Percentiles rank a stretch among this genome's conserved stretches.
Evolutionary conservation across 495 filamentous ascomycete genomes (phyloP).

Genomic region (Parmelia sp.): DNA sequence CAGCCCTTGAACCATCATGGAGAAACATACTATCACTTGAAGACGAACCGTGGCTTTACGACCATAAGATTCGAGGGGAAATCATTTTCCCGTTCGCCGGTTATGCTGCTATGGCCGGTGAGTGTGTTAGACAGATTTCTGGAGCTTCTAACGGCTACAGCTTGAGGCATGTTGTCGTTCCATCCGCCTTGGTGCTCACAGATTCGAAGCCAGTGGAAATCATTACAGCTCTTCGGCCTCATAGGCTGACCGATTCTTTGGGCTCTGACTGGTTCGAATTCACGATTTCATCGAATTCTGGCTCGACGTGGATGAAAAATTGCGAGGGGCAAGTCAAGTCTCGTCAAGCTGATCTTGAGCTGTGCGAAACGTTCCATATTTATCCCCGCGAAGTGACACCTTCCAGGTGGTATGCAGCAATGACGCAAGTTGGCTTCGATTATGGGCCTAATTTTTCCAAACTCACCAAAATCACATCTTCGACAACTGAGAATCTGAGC

Average conservation of each 20-base stretch:
- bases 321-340: constrained; percentile 36
- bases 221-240: constrained; percentile 36
- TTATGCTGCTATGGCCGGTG: constrained; percentile 42
- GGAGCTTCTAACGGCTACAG: constrained; percentile 32
- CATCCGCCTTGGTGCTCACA: constrained; percentile 41
- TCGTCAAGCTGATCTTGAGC: neutral
- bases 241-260: constrained; percentile 30
- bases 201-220: constrained; percentile 38
- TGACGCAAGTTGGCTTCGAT: constrained; percentile 35
- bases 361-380: constrained; percentile 4
- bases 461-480: constrained; percentile 30
- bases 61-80: constrained; percentile 37
- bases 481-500: constrained; percentile 19
- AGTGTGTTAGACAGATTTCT: constrained; percentile 36
- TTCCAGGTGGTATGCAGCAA: constrained; percentile 33
- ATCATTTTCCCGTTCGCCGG: constrained; percentile 43
- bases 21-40: constrained; percentile 41
- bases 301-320: constrained; percentile 37
- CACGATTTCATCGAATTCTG: constrained; percentile 36
- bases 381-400: constrained; percentile 19
- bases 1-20: constrained; percentile 44
- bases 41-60: constrained; percentile 43
- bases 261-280: constrained; percentile 43
- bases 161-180: constrained; percentile 39
- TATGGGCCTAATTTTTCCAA: constrained; percentile 37